Conservation (phyloP, 768 basidiomycete species). For the Agrocybe pediades region DNA sequence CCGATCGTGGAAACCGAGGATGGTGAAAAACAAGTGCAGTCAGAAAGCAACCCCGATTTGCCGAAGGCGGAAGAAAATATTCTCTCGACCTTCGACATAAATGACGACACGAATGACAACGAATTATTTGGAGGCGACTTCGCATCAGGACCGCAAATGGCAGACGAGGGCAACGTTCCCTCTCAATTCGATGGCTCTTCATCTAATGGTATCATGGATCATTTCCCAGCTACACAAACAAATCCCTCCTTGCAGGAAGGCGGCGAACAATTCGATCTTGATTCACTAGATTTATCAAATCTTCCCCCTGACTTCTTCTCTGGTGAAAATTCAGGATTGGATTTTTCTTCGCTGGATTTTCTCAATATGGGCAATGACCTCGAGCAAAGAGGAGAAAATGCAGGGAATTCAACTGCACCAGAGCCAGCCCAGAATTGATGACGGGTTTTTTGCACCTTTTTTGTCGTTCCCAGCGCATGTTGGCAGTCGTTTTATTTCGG, state of each 20-base stretch:
- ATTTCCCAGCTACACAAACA: slow-evolving; percentile 38
- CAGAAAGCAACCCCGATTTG: neutral
- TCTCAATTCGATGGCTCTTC: slow-evolving; percentile 22
- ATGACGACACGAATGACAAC: slow-evolving; percentile 16
- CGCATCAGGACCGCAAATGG: slow-evolving; percentile 10
- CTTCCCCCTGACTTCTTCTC: slow-evolving; percentile 46
- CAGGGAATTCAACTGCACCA: neutral
- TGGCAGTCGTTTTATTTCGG: neutral
- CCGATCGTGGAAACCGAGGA: slow-evolving; percentile 30
- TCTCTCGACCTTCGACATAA: slow-evolving; percentile 17
- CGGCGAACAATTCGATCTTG: slow-evolving; percentile 47
- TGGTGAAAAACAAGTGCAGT: slow-evolving; percentile 3
- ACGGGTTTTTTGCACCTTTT: neutral
- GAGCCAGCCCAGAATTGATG: neutral
- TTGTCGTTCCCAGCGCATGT: neutral
- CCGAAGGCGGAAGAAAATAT: slow-evolving; percentile 6
- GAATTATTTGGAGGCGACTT: slow-evolving; percentile 26
- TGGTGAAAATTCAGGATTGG: slow-evolving; percentile 41
- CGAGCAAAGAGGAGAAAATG: slow-evolving; percentile 8
- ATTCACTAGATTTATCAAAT: slow-evolving; percentile 45
- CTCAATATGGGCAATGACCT: slow-evolving; percentile 39
- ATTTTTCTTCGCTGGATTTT: slow-evolving; percentile 48
- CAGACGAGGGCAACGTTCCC: slow-evolving; percentile 3
- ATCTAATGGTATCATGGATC: slow-evolving; percentile 43
- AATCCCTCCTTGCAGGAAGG: slow-evolving; percentile 20